A percentile compares a stretch with the other conserved stretches of the same genome.
phyloP scores from a whole-genome alignment of 2,329 filamentous ascomycete genomes.

The Paraphaeosphaeria sporulosa region DNA sequence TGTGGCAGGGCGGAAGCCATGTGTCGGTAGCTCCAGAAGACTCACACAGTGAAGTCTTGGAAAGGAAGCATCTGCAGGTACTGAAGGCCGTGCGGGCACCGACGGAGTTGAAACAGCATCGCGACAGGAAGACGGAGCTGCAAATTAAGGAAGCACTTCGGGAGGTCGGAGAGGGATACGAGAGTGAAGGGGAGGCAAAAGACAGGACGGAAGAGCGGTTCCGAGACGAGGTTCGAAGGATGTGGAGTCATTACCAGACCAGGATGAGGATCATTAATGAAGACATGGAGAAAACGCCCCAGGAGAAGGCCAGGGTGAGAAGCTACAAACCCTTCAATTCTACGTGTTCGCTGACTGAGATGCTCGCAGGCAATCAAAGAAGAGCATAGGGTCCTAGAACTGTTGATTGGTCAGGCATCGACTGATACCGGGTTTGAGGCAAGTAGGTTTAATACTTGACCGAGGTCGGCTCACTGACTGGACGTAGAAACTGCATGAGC shows the following conservation, averaged over 20 bases:
- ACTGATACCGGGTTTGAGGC: slow-evolving; percentile 8
- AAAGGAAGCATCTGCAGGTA: not conserved
- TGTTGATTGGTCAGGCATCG: slow-evolving; percentile 6
- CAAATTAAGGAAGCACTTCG: not conserved
- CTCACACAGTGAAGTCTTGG: not conserved
- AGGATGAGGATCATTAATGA: slow-evolving; percentile 5
- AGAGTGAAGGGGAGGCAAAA: not conserved
- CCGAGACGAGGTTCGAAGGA: not conserved
- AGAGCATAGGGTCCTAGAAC: not conserved
- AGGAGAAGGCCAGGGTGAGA: slow-evolving; percentile 5
- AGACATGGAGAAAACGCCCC: not conserved
- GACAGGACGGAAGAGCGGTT: slow-evolving; percentile 3
- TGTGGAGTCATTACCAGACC: slow-evolving; percentile 4
- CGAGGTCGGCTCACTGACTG: not conserved
- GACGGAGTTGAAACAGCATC: not conserved
- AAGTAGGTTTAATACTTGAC: not conserved
- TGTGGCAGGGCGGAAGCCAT: slow-evolving; percentile 4
- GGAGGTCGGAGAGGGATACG: not conserved
- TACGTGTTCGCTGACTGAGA: not conserved
- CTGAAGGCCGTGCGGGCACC: not conserved
- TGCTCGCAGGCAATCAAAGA: not conserved
- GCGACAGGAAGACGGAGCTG: not conserved
- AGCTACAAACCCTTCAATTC: not conserved
- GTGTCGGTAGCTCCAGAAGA: slow-evolving; percentile 4
- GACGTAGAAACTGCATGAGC: slow-evolving; percentile 1